A percentile compares a stretch with the other conserved stretches of the same genome.
These are phyloP conservation scores for Dictyostelium intermedium DNA, from an alignment of 78 protist species.

Conservation along the genomic window DNA sequence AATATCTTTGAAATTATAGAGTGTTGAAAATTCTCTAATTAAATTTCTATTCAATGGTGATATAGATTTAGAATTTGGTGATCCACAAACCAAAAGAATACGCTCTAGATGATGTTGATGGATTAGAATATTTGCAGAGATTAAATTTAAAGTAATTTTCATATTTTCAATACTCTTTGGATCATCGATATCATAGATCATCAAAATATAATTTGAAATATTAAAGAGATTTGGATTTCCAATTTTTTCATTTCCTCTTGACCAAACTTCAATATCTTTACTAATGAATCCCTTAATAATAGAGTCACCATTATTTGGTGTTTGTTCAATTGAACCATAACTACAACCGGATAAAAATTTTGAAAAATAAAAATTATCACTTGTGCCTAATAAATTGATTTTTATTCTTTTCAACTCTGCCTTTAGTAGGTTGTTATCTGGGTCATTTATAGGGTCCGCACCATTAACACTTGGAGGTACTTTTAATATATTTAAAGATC, in stretches of 20 bases:
- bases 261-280: not conserved
- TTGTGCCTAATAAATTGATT: not conserved
- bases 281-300: not conserved
- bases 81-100: not conserved
- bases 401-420: not conserved
- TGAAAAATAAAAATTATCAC: not conserved
- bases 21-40: not conserved
- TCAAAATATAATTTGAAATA: not conserved
- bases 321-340: not conserved
- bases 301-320: not conserved
- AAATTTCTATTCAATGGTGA: not conserved
- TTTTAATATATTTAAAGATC: not conserved
- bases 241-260: not conserved
- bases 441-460: not conserved
- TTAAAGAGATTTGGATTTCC: not conserved
- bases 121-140: not conserved
- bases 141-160: not conserved
- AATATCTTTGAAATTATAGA: not conserved
- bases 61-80: not conserved
- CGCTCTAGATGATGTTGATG: not conserved
- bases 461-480: not conserved
- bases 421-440: not conserved
- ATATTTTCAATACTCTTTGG: not conserved
- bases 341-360: not conserved
- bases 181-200: not conserved